Evolutionary conservation across 2,329 filamentous ascomycete genomes (phyloP), one percentile per base, ranked within the genome.

Genomic region (Aspergillus nomiae): DNA sequence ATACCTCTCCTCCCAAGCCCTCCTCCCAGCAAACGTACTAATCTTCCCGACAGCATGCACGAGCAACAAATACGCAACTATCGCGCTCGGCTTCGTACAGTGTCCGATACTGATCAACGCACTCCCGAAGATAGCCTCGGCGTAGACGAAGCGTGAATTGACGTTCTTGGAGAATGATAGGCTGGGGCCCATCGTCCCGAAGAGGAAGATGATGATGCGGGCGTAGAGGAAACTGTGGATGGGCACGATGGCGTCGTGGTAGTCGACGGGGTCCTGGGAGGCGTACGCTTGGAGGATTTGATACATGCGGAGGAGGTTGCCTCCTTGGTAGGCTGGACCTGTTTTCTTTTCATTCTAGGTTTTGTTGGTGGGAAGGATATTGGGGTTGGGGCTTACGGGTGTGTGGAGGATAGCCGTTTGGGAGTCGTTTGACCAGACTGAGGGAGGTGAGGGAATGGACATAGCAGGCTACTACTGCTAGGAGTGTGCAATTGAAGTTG

Each of bases 321-420:
- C 61, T 21, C 41, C 61, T 50, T 63, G 61, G 51, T 63, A 63
- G 11, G 41, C 30, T 28, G 61, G 61, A 6, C 56, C 61, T 63
- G n/a, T n/a, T 34, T 41, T 19, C 8, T 1, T 19, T 19, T n/a
- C 7, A 4, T 41, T 19, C 8, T 41, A 19, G 10, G 6, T 38
- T 38, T 30, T 7, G 12, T 32, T 1, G 34, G 19, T 34, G 26
- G 45, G 14, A 3, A 16, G 30, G 24, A 43, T 30, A 16, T 38
- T 16, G 41, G 51, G 7, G 21, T 24, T 14, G 32, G 11, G 3
- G 14, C 56, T 12, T 58, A 62, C 61, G 50, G 30, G 61, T 62
- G 12, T 55, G 38, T 24, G 56, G 61, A 3, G 56, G 56, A 43
- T 62, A 62, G 11, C 61, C 61, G n/a, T 59, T 62, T 10, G 16